These are phyloP conservation scores for Phycomyces blakesleeanus DNA, from an alignment of 192 early-diverging fungal species.

Conservation along the genomic window DNA sequence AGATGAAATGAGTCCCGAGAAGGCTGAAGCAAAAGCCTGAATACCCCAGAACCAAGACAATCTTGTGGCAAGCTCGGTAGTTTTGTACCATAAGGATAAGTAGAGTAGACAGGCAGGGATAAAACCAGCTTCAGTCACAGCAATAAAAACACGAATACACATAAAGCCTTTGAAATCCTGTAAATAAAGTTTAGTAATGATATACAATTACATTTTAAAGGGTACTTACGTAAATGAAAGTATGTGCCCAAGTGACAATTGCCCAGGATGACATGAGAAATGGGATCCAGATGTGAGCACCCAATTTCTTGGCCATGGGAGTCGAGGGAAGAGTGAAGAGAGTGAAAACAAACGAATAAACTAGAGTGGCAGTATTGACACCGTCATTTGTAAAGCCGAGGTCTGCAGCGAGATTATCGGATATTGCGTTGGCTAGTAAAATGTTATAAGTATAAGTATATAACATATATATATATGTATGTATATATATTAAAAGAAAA, in stretches of 20 bases:
- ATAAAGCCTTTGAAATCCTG: constrained; percentile 39
- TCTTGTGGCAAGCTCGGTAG: constrained; percentile 43
- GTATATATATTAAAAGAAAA: neutral
- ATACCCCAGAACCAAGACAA: constrained; percentile 51
- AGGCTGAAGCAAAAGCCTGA: constrained; percentile 47
- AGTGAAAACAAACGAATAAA: constrained; percentile 38
- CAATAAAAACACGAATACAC: constrained; percentile 46
- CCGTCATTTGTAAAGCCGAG: constrained; percentile 42
- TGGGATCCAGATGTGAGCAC: constrained; percentile 55
- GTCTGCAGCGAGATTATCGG: constrained; percentile 43
- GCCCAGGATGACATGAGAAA: constrained; percentile 34
- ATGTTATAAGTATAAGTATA: neutral
- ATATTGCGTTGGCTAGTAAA: constrained; percentile 40
- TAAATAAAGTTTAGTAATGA: neutral
- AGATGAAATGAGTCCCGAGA: constrained; percentile 52
- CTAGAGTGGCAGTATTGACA: constrained; percentile 42
- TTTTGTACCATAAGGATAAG: constrained; percentile 50
- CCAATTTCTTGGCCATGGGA: constrained; percentile 43
- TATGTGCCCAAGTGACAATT: constrained; percentile 23
- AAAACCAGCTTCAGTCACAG: constrained; percentile 50
- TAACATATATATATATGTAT: too few species aligned
- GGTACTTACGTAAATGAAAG: constrained; percentile 5
- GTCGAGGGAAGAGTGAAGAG: constrained; percentile 49
- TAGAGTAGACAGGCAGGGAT: constrained; percentile 39
- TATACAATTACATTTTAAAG: neutral